Evolutionary conservation across 257 asterid species (phyloP).

Genomic region (Linderniella brevidens): DNA sequence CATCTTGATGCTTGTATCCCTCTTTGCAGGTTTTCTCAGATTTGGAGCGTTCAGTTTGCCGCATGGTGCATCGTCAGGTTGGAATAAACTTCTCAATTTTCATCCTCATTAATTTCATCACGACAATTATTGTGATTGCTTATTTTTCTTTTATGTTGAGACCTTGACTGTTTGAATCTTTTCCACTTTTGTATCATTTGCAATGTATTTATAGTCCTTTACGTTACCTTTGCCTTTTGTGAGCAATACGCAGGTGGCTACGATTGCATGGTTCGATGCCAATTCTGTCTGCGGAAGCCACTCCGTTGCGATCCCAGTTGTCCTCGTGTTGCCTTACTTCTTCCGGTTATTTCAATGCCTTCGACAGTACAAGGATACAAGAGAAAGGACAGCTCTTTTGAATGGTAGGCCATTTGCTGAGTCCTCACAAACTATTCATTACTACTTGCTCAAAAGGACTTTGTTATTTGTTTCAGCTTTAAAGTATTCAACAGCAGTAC

Average conservation of each 20-base stretch:
- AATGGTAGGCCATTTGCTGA: slow-evolving; percentile 40
- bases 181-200: not conserved
- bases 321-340: slow-evolving; percentile 84
- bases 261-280: slow-evolving; percentile 99
- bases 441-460: too few relatives aligned
- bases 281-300: slow-evolving; percentile 99
- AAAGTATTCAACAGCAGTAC: slow-evolving; percentile 87
- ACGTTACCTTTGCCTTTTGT: slow-evolving; percentile 10
- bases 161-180: not conserved
- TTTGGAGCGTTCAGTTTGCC: slow-evolving; percentile 96
- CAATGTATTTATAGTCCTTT: not conserved
- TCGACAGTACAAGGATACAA: slow-evolving; percentile 83
- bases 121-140: too few relatives aligned
- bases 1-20: not conserved
- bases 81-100: not conserved
- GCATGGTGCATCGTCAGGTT: slow-evolving; percentile 99
- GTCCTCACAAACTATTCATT: not conserved
- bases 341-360: slow-evolving; percentile 96
- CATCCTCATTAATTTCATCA: not conserved
- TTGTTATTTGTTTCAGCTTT: slow-evolving; percentile 54
- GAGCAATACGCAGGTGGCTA: slow-evolving; percentile 65
- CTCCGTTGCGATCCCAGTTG: slow-evolving; percentile 76
- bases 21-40: slow-evolving; percentile 80
- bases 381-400: slow-evolving; percentile 63
- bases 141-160: too few relatives aligned